Conservation (phyloP, 805 yeast genomes). For the Lipomyces sp. region DNA sequence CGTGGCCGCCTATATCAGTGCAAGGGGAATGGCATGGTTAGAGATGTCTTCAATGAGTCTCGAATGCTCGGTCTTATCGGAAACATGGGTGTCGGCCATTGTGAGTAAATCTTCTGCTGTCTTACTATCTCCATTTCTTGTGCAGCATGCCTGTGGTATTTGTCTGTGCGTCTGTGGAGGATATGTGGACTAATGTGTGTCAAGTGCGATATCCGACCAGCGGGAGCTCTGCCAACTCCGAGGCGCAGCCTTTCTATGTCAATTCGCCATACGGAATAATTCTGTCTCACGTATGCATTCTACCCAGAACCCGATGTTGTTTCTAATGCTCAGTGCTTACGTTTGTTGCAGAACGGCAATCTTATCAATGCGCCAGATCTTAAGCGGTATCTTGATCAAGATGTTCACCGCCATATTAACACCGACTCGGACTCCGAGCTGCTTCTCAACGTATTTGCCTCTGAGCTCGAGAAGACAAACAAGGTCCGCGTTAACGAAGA, state of each 20-base stretch:
- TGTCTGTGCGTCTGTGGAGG: neutral
- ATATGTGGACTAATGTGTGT: neutral
- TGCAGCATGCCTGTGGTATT: neutral
- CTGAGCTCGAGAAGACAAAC: slow-evolving; percentile 85
- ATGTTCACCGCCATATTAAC: slow-evolving; percentile 93
- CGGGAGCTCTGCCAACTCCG: slow-evolving; percentile 90
- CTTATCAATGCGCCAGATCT: slow-evolving; percentile 81
- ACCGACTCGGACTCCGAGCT: slow-evolving; percentile 92
- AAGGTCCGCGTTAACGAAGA: slow-evolving; percentile 88
- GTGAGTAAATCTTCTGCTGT: slow-evolving; percentile 19
- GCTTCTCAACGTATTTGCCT: slow-evolving; percentile 82
- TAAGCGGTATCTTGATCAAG: slow-evolving; percentile 79
- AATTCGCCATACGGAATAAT: slow-evolving; percentile 94
- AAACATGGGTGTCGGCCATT: slow-evolving; percentile 90
- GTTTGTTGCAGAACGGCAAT: slow-evolving; percentile 58
- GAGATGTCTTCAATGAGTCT: slow-evolving; percentile 87
- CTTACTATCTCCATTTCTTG: neutral
- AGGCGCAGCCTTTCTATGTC: slow-evolving; percentile 98
- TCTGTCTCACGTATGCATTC: slow-evolving; percentile 55
- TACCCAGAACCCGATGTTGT: neutral
- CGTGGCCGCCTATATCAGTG: slow-evolving; percentile 95
- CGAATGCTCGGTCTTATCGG: slow-evolving; percentile 81
- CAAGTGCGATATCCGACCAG: slow-evolving; percentile 90
- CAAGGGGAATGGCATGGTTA: slow-evolving; percentile 98
- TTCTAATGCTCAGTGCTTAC: neutral